Evolutionary conservation across 2,329 filamentous ascomycete species (phyloP).

Genomic region (Hymenoscyphus salicellus): DNA sequence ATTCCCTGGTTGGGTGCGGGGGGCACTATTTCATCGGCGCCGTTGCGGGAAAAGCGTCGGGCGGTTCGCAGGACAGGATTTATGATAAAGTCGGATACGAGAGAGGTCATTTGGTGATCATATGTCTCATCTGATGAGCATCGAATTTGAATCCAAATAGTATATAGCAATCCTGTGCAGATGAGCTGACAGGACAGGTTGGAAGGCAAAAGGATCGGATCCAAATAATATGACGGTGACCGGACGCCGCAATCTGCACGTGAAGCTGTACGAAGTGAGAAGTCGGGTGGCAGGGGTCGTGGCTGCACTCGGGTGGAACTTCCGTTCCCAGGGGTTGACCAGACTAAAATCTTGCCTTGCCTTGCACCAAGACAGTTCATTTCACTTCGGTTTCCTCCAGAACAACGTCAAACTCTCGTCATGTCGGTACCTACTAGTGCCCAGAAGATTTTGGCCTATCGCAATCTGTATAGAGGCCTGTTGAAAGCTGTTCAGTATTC

Average conservation of each 20-base stretch:
- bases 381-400: not conserved
- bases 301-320: not conserved
- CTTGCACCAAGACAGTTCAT: no score
- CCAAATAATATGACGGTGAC: constrained; percentile 2
- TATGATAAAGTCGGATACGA: constrained; percentile 64
- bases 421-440: constrained; percentile 21
- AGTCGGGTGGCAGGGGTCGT: not conserved
- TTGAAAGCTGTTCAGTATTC: constrained; percentile 72
- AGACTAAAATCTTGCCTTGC: not conserved
- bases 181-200: not conserved
- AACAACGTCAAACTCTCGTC: not conserved
- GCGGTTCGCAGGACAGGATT: constrained; percentile 65
- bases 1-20: constrained; percentile 23
- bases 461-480: constrained; percentile 62
- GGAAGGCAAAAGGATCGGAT: not conserved
- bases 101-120: constrained; percentile 52
- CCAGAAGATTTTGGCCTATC: constrained; percentile 63
- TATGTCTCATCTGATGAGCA: constrained; percentile 19
- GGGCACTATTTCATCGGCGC: constrained; percentile 39
- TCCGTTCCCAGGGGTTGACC: not conserved
- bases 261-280: not conserved
- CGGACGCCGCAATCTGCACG: constrained; percentile 2
- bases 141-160: not conserved
- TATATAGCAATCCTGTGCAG: constrained; percentile 2
- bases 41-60: constrained; percentile 54